Conservation (phyloP, 352 stramenopile genomes). For the Globisporangium abappressorium region DNA sequence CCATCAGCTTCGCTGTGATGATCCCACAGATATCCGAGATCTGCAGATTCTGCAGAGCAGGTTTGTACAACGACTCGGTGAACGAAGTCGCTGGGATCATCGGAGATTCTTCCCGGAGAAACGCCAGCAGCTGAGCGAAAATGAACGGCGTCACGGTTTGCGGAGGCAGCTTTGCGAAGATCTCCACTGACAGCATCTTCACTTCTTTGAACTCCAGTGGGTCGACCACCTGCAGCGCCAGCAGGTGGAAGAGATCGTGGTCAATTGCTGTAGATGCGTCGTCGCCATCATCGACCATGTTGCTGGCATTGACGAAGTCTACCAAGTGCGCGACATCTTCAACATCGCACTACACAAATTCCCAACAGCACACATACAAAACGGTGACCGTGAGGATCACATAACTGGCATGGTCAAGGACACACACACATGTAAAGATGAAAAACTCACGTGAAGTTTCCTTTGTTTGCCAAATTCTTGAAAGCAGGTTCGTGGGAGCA, state of each 20-base stretch:
- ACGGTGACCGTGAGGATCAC: not conserved
- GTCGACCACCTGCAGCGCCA: conserved; percentile 43
- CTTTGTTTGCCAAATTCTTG: not conserved
- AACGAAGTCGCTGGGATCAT: not conserved
- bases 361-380: conserved; percentile 3
- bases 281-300: not conserved
- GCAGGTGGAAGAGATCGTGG: conserved; percentile 33
- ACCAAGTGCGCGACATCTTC: conserved; percentile 35
- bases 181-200: conserved; percentile 64
- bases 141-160: conserved; percentile 35
- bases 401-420: too few species aligned
- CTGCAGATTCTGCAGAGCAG: conserved; percentile 17
- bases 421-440: not conserved
- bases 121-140: conserved; percentile 38
- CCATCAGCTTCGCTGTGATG: conserved; percentile 62
- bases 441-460: conserved; percentile 24
- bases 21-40: conserved; percentile 36
- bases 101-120: conserved; percentile 30
- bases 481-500: conserved; percentile 35
- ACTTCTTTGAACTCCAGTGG: conserved; percentile 79
- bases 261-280: not conserved
- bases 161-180: conserved; percentile 43
- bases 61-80: conserved; percentile 13
- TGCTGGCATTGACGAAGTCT: conserved; percentile 20
- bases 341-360: conserved; percentile 15